Conservation (phyloP, 148 eudicot species). For the Fagopyrum homotropicum region DNA sequence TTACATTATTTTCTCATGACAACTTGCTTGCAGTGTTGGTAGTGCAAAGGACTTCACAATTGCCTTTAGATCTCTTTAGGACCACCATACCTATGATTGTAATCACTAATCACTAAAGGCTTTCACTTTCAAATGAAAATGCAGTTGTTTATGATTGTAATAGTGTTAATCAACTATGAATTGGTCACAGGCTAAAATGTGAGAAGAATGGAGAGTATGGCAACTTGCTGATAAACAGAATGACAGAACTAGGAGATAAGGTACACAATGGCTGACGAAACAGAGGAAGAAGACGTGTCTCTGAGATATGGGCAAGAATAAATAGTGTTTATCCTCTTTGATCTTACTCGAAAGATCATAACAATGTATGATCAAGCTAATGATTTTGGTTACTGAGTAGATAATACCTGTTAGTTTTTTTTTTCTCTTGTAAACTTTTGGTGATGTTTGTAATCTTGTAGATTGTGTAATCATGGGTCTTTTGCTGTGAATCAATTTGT, state of each 20-base stretch:
- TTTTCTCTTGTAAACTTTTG: not conserved
- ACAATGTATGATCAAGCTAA: not conserved
- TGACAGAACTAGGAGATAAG: not conserved
- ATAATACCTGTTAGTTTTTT: not conserved
- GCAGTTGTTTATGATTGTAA: not conserved
- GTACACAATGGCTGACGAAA: not conserved
- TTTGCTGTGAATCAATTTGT: not conserved
- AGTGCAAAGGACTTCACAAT: conserved; percentile 3
- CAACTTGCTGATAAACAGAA: not conserved
- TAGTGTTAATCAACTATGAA: not conserved
- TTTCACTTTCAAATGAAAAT: not conserved
- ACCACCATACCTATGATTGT: not conserved
- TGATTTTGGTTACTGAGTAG: conserved; percentile 7
- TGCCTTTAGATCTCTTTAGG: conserved; percentile 1
- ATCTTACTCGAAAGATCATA: not conserved
- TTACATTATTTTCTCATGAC: not conserved
- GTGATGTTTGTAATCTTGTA: not conserved
- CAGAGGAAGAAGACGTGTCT: conserved; percentile 2
- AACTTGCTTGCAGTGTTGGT: conserved; percentile 2
- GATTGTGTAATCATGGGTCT: not conserved
- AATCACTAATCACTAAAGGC: not conserved
- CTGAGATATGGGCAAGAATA: conserved; percentile 1
- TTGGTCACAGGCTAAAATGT: conserved; percentile 1
- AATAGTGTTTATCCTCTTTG: not conserved
- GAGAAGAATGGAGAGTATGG: conserved; percentile 1